Evolutionary conservation across 495 filamentous ascomycete species (phyloP).

Genomic region (Cetradonia linearis): DNA sequence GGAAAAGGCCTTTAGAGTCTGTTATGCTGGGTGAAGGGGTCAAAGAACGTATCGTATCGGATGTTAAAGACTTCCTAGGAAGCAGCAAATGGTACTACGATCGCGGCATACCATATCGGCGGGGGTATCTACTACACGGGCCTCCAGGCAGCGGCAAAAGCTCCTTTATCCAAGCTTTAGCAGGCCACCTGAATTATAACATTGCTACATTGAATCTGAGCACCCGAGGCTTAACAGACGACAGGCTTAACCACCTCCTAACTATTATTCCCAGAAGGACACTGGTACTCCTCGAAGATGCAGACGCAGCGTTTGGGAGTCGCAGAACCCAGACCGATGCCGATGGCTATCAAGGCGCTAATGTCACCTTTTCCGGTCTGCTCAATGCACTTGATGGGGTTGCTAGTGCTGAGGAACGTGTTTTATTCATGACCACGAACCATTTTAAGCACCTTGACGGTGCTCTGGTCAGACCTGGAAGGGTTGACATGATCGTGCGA

Average conservation of each 20-base stretch:
- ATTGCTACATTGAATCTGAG: slow-evolving; percentile 91
- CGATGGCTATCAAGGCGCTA: slow-evolving; percentile 81
- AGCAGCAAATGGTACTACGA: slow-evolving; percentile 84
- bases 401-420: slow-evolving; percentile 87
- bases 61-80: slow-evolving; percentile 73
- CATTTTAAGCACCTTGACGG: slow-evolving; percentile 81
- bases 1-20: slow-evolving; percentile 78
- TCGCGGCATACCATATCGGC: slow-evolving; percentile 86
- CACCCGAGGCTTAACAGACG: slow-evolving; percentile 86
- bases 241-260: slow-evolving; percentile 77
- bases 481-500: slow-evolving; percentile 86
- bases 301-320: slow-evolving; percentile 85
- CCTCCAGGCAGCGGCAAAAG: slow-evolving; percentile 93
- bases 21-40: slow-evolving; percentile 81
- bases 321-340: slow-evolving; percentile 58
- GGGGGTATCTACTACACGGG: slow-evolving; percentile 88
- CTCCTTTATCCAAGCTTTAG: slow-evolving; percentile 90
- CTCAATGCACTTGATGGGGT: slow-evolving; percentile 91
- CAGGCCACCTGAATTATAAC: slow-evolving; percentile 84
- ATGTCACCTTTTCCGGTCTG: slow-evolving; percentile 90
- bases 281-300: slow-evolving; percentile 83
- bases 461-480: slow-evolving; percentile 79
- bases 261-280: slow-evolving; percentile 81
- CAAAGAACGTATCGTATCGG: slow-evolving; percentile 72
- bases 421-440: slow-evolving; percentile 93